A percentile compares a stretch with the other conserved stretches of the same genome.
Conservation (phyloP, 2,329 filamentous ascomycete genomes). For the Botrytis paeoniae region DNA sequence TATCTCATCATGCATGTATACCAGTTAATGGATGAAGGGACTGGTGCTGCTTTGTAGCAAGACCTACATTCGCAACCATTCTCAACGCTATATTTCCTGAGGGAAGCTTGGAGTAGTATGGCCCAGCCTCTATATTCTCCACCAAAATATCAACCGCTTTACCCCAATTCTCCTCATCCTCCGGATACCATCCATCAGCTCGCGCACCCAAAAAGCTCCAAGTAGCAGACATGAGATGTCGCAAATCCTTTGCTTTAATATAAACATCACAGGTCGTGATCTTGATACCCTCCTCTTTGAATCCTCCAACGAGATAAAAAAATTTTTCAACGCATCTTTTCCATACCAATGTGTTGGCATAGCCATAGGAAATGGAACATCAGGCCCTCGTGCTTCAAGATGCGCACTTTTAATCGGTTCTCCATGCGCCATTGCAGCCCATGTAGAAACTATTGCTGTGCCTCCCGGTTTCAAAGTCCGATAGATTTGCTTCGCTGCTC, state of each 20-base stretch:
- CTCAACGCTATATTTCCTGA: neutral
- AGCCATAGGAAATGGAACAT: neutral
- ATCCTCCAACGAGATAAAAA: neutral
- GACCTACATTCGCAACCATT: neutral
- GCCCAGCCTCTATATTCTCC: neutral
- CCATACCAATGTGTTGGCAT: neutral
- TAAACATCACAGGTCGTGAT: neutral
- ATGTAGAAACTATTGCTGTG: neutral
- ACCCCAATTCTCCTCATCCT: neutral
- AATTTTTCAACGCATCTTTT: neutral
- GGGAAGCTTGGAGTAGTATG: neutral
- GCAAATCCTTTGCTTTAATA: neutral
- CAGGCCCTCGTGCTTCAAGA: neutral
- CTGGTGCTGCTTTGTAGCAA: neutral
- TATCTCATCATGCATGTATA: neutral
- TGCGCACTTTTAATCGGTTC: neutral
- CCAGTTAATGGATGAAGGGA: neutral
- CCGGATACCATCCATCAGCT: neutral
- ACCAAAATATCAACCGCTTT: neutral
- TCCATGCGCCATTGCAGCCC: neutral
- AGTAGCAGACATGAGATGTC: neutral
- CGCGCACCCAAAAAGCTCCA: neutral
- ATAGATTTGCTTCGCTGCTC: neutral
- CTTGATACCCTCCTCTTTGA: neutral
- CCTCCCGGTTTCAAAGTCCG: neutral